Base-by-base conservation (phyloP, 305 asterid species). In the Striga hermonthica region DNA sequence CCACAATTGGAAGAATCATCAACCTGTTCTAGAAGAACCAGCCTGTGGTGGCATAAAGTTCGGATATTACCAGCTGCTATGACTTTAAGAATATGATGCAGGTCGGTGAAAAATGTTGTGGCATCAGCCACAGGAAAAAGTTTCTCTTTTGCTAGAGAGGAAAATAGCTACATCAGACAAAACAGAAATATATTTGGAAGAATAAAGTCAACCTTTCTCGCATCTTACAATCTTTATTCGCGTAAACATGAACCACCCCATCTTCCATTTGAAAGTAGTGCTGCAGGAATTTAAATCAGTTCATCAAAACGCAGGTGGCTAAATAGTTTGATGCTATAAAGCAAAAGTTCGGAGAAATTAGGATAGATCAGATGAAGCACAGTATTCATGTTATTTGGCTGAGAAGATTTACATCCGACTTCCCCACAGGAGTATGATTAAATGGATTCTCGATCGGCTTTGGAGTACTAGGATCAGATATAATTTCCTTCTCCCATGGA, bases 401-500 rank as follows among this genome's bases (percentile, higher is more conserved):
- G 9, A 37, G 11, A 7, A 62, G 59, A 69, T 83, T 78, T 80
- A 87, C 95, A 57, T 84, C 86, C 60, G 95, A 82, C 77, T 87
- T 87, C 55, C 75, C 82, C 79, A 71, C 91, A 9, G 85, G 70
- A 34, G 73, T 79, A 64, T 74, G 76, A 70, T 79, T 83, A 75
- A 82, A 87, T 56, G 95, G 91, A 72, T 82, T 78, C 66, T 77
- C 74, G 66, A 79, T 82, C 55, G 83, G 89, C 82, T 78, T 87
- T 47, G 95, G 95, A 15, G 91, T 84, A 78, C 89, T 73, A 44
- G 91, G 95, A 75, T 84, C 88, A 70, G 89, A 78, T 65, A 82
- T 84, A 54, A 84, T 69, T 81, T 87, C 95, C 64, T 82, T 87
- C 62, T 78, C 91, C 95, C 91, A 87, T 11, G 91, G 89, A 72